Base-by-base conservation (phyloP, 2,329 filamentous ascomycete genomes). In the Neofusicoccum sp. region DNA sequence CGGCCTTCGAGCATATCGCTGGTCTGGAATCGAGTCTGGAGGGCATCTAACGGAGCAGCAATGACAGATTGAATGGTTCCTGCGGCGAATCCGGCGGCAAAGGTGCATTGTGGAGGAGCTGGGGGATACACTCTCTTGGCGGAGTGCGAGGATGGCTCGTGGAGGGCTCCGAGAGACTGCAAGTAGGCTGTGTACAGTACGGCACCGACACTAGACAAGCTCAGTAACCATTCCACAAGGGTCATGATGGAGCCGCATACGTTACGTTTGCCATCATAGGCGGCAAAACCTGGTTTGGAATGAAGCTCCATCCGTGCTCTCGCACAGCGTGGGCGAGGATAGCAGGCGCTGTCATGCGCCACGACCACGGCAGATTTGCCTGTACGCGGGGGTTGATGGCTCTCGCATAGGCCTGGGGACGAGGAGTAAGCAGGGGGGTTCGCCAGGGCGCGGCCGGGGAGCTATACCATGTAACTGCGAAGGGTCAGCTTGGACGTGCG, bases 171-270 rank as follows among this genome's bases (percentile, higher is more conserved):
- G 1, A 93, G 81, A 43, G 87, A 86, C 65, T 91, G 88, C 16
- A 93, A 83, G 70, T 93, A 93, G 67, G 84, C 86, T 1, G 89
- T 91, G 75, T 93, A 93, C 14, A 93, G 78, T 3, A 93, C 85
- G 1, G 89, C 89, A 2, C 89, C 89, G 56, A 93, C 88, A 41
- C 82, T 84, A 56, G 29, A 16, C 22, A 9, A 8, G 34, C 7
- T 63, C 28, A 63, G 49, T 22, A 16, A 8, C 14, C 33, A 34
- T 8, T 11, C 49, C 33, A 28, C 43, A 12, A 44, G 43, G 33
- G 12, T 11, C 33, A 41, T 67, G 77, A 2, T 11, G 22, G 47
- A 34, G 36, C 4, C 8, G 9, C 39, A 4, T 73, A 84, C 81
- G 85, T 86, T 1, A 91, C 85, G 68, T 93, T 93, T 37, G 90